Base-by-base conservation (phyloP, 176 grass and related monocot genomes). In the Oryza australiensis region DNA sequence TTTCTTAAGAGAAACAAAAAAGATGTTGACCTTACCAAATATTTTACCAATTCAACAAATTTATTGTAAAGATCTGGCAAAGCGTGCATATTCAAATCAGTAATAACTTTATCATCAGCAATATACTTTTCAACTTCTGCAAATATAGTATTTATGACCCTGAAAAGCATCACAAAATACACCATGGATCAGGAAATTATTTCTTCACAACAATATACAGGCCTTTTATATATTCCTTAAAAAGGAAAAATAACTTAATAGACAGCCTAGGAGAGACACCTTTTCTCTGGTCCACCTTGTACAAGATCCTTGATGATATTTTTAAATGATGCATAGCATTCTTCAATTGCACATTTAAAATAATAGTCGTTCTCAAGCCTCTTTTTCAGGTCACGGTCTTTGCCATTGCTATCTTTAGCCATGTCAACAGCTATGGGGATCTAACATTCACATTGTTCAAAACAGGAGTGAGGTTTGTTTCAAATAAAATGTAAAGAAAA, bases 391-490 rank as follows among this genome's bases (percentile, higher is more conserved):
- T 94, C 95, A 68, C 69, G 15, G 12, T 94, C 92, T 60, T 93
- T 93, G 29, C 85, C 68, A 32, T 91, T 89, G 79, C 90, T 91
- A 83, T 94, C 92, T 86, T 91, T 94, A 67, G 95, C 95, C 92
- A 98, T 98, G 82, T 98, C 90, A 81, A 98, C 81, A 59, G 95
- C 95, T 94, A 98, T 94, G 3, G 95, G 95, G 38, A 98, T 78
- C 95, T 98, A 26, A 15, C 9, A 89, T 76, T 86, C 34, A 81
- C 55, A 70, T 33, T 68, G 49, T 84, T 73, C 12, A 81, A 27
- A 80, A 79, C 9, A 88, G 29, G 7, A 77, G 66, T 43, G 34
- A 78, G 35, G 11, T 33, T 64, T 57, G 55, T 14, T n/a, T 66
- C 57, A 26, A 34, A 30, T 71, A 53, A 41, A 82, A 33, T 73